Percentiles rank a stretch among this genome's conserved stretches.
phyloP scores from a whole-genome alignment of 2,329 filamentous ascomycete genomes.

The Aspergillus tubingensis region DNA sequence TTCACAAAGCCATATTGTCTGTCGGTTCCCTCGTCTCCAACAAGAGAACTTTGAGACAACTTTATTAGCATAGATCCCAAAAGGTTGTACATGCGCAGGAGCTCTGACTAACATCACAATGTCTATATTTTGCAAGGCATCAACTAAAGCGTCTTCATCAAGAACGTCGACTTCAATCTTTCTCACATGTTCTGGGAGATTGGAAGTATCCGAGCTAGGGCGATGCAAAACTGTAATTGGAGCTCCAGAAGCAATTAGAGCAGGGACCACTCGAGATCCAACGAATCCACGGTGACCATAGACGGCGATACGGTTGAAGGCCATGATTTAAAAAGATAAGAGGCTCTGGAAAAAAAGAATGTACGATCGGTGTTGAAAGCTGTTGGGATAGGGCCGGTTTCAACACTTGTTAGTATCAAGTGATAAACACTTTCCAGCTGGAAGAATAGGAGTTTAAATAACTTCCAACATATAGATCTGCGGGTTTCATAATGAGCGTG shows the following conservation, averaged over 20 bases:
- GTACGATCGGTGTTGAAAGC: too few species aligned
- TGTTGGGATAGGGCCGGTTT: too few species aligned
- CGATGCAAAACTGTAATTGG: slow-evolving; percentile 18
- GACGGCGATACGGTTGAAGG: slow-evolving; percentile 25
- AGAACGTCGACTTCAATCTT: slow-evolving; percentile 17
- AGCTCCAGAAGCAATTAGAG: slow-evolving; percentile 19
- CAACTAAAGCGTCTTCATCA: slow-evolving; percentile 15
- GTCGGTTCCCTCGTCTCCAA: slow-evolving; percentile 18
- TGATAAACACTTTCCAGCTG: too few species aligned
- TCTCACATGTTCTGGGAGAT: slow-evolving; percentile 9
- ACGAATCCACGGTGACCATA: slow-evolving; percentile 24
- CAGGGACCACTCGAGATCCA: slow-evolving; percentile 17
- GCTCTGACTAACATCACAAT: slow-evolving; percentile 21
- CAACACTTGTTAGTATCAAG: too few species aligned
- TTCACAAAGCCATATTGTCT: slow-evolving; percentile 18
- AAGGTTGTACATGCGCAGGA: neutral
- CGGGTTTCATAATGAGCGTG: too few species aligned
- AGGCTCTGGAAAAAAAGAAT: too few species aligned
- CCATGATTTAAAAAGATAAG: slow-evolving; percentile 2
- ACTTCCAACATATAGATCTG: too few species aligned
- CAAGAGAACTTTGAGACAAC: slow-evolving; percentile 17
- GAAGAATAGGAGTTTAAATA: too few species aligned
- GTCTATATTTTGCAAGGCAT: slow-evolving; percentile 19
- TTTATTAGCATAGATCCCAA: neutral
- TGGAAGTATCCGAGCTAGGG: slow-evolving; percentile 16